These are phyloP conservation scores for Verbena officinalis DNA, from an alignment of 257 asterid genomes.

Conservation along the genomic window DNA sequence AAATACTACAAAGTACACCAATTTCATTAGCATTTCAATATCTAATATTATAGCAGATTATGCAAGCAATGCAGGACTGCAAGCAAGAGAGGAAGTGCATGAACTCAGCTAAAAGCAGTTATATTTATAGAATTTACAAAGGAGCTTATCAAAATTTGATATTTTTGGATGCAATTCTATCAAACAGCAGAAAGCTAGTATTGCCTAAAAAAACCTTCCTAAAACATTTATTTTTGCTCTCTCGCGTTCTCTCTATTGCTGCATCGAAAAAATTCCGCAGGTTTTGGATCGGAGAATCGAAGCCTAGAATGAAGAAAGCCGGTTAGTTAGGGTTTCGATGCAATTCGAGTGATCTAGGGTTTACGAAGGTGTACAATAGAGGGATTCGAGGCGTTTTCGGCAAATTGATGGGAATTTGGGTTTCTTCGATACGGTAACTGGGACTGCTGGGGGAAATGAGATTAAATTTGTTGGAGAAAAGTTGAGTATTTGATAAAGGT, in stretches of 20 bases:
- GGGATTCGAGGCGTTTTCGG: not conserved
- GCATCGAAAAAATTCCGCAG: slow-evolving; percentile 19
- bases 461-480: not conserved
- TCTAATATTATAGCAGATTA: slow-evolving; percentile 5
- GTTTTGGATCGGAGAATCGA: slow-evolving; percentile 38
- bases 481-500: slow-evolving; percentile 4
- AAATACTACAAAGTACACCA: slow-evolving; percentile 25
- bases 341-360: slow-evolving; percentile 36
- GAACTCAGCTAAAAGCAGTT: not conserved
- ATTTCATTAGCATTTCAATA: not conserved
- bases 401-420: slow-evolving; percentile 1
- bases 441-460: slow-evolving; percentile 25
- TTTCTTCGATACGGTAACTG: not conserved
- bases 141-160: not conserved
- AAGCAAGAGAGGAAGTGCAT: not conserved
- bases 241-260: not conserved
- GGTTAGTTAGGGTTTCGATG: slow-evolving; percentile 19
- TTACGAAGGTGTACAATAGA: not conserved
- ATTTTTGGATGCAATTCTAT: not conserved
- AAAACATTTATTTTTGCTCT: too few species aligned
- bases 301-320: slow-evolving; percentile 27
- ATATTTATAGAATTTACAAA: not conserved
- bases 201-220: too few species aligned
- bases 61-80: not conserved
- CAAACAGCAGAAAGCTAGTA: not conserved